These are phyloP conservation scores for Tothia fuscella DNA, from an alignment of 2,329 filamentous ascomycete genomes.

Conservation along the genomic window DNA sequence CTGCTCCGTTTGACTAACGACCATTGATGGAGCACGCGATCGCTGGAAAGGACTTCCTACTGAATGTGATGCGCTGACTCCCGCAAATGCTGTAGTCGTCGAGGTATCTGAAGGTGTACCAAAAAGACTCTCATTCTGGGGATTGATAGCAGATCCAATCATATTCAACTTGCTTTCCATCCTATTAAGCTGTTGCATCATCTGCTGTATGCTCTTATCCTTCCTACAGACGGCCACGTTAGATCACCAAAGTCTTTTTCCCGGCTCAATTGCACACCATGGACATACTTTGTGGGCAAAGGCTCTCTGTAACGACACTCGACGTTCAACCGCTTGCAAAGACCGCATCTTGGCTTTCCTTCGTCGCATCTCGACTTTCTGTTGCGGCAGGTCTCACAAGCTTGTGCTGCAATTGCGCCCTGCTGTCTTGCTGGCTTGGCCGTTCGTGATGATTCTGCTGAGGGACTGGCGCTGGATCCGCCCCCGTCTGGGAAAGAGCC, in stretches of 20 bases:
- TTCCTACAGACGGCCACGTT: too few relatives aligned
- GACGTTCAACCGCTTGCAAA: constrained; percentile 45
- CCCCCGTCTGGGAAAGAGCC: too few relatives aligned
- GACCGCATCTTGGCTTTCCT: constrained; percentile 47
- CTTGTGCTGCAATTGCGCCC: constrained; percentile 40
- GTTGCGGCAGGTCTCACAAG: constrained; percentile 46
- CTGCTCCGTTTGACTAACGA: neutral
- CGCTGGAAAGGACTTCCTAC: neutral
- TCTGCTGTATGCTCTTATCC: constrained; percentile 8
- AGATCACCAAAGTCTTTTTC: too few relatives aligned
- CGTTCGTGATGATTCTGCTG: too few relatives aligned
- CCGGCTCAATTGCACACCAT: too few relatives aligned
- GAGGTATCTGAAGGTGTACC: too few relatives aligned
- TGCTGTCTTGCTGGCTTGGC: too few relatives aligned
- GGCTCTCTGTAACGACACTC: constrained; percentile 50
- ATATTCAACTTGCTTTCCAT: constrained; percentile 9
- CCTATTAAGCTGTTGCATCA: neutral
- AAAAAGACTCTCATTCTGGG: too few relatives aligned
- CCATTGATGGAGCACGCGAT: neutral
- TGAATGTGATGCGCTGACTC: too few relatives aligned
- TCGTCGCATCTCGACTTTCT: constrained; percentile 57
- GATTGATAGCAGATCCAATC: neutral
- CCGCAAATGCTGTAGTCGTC: neutral
- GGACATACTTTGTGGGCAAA: constrained; percentile 35
- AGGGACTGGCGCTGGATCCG: too few relatives aligned